Evolutionary conservation across 148 eudicot species (phyloP).

Genomic region (Arctostaphylos glauca): DNA sequence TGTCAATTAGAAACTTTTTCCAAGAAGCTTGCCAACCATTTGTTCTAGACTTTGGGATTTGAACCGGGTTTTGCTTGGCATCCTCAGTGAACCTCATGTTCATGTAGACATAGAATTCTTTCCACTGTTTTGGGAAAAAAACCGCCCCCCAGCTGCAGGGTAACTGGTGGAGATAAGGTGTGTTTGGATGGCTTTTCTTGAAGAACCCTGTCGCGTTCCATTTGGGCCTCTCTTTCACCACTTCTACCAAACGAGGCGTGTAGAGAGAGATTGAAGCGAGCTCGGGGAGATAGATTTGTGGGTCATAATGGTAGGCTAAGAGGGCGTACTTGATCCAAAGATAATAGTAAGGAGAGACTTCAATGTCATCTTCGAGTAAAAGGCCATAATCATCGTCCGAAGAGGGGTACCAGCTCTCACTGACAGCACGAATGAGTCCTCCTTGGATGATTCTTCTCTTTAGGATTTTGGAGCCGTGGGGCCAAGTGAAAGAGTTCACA

Average conservation of each 20-base stretch:
- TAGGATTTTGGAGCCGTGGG: slow-evolving; percentile 70
- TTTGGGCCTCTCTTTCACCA: slow-evolving; percentile 85
- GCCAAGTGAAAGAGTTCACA: slow-evolving; percentile 66
- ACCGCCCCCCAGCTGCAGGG: slow-evolving; percentile 98
- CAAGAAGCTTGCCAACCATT: slow-evolving; percentile 99
- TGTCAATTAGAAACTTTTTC: slow-evolving; percentile 93
- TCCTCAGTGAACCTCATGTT: slow-evolving; percentile 95
- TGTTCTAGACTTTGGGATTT: slow-evolving; percentile 88
- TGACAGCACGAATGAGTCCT: slow-evolving; percentile 88
- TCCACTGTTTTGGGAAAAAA: slow-evolving; percentile 95
- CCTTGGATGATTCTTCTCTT: slow-evolving; percentile 91
- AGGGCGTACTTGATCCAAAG: slow-evolving; percentile 89
- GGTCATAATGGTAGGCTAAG: slow-evolving; percentile 81
- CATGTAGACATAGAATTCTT: slow-evolving; percentile 95
- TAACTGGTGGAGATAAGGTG: slow-evolving; percentile 89
- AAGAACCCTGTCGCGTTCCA: slow-evolving; percentile 93
- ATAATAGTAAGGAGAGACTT: slow-evolving; percentile 91
- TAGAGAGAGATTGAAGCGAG: slow-evolving; percentile 83
- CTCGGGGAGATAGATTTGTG: slow-evolving; percentile 79
- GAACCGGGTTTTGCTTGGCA: slow-evolving; percentile 85
- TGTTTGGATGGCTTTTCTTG: slow-evolving; percentile 79
- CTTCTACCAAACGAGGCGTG: slow-evolving; percentile 89
- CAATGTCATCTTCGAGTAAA: slow-evolving; percentile 84
- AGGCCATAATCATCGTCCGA: slow-evolving; percentile 89
- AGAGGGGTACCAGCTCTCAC: slow-evolving; percentile 95